These are phyloP conservation scores for Backusella parvicylindrica DNA, from an alignment of 192 early-diverging fungal species.

Conservation along the genomic window DNA sequence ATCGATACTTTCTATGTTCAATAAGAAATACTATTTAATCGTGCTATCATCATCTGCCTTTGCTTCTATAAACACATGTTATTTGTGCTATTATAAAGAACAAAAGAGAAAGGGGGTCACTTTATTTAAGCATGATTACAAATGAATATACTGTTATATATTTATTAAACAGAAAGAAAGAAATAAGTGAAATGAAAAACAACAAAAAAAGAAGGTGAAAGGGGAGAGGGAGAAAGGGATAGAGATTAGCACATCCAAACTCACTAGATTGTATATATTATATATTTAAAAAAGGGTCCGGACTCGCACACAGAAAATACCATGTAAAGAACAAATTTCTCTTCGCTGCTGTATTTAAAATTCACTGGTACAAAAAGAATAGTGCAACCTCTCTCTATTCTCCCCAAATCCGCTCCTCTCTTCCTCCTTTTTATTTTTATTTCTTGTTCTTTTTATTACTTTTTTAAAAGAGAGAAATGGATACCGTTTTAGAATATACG, in stretches of 20 bases:
- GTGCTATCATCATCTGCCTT: no score
- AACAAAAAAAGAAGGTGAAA: background rate
- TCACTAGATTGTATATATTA: no score
- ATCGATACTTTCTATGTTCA: no score
- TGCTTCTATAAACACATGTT: no score
- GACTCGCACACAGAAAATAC: background rate
- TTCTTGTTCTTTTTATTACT: background rate
- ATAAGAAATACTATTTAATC: no score
- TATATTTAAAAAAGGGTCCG: background rate
- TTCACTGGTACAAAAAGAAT: background rate
- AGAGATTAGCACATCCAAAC: background rate
- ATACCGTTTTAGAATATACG: slow-evolving; percentile 55
- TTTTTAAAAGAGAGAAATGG: slow-evolving; percentile 44
- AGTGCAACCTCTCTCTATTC: background rate
- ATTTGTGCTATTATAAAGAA: no score
- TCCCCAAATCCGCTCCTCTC: background rate
- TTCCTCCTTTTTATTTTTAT: background rate
- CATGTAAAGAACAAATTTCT: background rate
- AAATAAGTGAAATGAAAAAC: no score
- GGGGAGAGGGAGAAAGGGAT: background rate
- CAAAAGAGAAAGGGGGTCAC: no score
- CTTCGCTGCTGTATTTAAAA: background rate
- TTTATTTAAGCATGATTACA: no score
- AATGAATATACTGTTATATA: no score
- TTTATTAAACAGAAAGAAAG: no score